Evolutionary conservation across 768 basidiomycete genomes (phyloP), one percentile per base, ranked within the genome.

Genomic region (Tubosaeta sp.): DNA sequence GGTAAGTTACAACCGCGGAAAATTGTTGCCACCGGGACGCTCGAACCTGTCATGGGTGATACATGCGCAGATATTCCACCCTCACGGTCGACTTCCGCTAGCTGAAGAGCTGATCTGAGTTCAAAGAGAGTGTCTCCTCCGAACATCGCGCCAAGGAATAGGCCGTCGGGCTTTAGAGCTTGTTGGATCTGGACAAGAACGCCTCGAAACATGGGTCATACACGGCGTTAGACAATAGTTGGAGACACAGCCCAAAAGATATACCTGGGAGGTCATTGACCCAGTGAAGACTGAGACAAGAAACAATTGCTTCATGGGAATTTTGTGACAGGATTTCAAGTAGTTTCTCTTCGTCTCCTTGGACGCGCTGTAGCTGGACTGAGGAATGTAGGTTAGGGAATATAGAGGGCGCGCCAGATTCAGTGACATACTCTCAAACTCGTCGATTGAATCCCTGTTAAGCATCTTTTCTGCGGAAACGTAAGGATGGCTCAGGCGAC

Each of bases 61-160:
- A 99, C 71, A 52, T 92, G 88, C 6, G 95, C 94, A n/a, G 94
- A 94, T 49, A 99, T 88, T 1, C 97, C 97, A 7, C 97, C 97
- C 68, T 95, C 87, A 9, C 94, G 82, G 62, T 99, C 95, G 19
- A 86, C 74, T 73, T 98, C 91, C 8, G 97, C 95, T 0, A 99
- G 78, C 63, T 98, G 97, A 26, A 99, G 76, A 5, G 95, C 80
- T 34, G 97, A 95, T 60, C 95, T 91, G 2, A 99, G 75, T 71
- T 99, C 97, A 63, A 97, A 99, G 6, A 99, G 74, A 0, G 94
- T 95, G 54, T 98, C 97, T 2, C 97, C 95, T 14, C 97, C 97
- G 51, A 97, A 82, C 76, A 98, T 86, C 14, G 95, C 92, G 13
- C 87, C 95, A 16, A 99, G 76, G 65, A 99, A 98, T 29, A 97